phyloP scores from a whole-genome alignment of 108 stramenopile species.

The Skeletonema marinoi region DNA sequence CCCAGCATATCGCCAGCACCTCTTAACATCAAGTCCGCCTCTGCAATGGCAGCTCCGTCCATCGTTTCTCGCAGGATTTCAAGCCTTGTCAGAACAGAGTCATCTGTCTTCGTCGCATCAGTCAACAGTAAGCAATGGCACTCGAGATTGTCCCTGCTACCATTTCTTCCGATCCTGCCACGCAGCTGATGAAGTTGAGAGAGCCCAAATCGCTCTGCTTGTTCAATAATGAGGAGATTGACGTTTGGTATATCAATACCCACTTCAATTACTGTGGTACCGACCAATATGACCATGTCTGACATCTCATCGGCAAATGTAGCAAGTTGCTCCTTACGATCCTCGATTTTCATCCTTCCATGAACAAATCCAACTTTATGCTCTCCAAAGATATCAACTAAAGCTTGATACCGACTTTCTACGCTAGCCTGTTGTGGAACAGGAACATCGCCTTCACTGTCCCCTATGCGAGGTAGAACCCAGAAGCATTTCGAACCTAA shows the following conservation, averaged over 20 bases:
- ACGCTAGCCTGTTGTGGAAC: neutral
- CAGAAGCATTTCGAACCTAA: constrained; percentile 35
- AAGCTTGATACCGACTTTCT: constrained; percentile 2
- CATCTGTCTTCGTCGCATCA: neutral
- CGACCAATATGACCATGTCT: constrained; percentile 35
- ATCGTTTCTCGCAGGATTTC: constrained; percentile 37
- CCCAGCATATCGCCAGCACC: constrained; percentile 56
- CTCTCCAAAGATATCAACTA: constrained; percentile 8
- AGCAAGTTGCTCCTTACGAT: constrained; percentile 23
- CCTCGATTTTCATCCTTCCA: constrained; percentile 15
- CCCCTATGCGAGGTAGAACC: constrained; percentile 34
- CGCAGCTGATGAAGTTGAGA: constrained; percentile 61
- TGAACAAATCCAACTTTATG: constrained; percentile 26
- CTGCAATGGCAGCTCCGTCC: constrained; percentile 47
- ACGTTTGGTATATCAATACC: constrained; percentile 67
- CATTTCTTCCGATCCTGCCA: constrained; percentile 57
- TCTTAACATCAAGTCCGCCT: constrained; percentile 53
- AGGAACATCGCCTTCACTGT: neutral
- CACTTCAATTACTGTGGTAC: constrained; percentile 67
- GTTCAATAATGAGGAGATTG: constrained; percentile 55
- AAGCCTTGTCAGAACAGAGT: constrained; percentile 17
- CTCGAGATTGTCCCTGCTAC: constrained; percentile 22
- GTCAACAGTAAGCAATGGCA: constrained; percentile 28
- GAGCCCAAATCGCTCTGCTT: constrained; percentile 63
- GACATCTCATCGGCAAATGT: constrained; percentile 14